Evolutionary conservation across 768 basidiomycete genomes (phyloP).

Genomic region (Suillus decipiens): DNA sequence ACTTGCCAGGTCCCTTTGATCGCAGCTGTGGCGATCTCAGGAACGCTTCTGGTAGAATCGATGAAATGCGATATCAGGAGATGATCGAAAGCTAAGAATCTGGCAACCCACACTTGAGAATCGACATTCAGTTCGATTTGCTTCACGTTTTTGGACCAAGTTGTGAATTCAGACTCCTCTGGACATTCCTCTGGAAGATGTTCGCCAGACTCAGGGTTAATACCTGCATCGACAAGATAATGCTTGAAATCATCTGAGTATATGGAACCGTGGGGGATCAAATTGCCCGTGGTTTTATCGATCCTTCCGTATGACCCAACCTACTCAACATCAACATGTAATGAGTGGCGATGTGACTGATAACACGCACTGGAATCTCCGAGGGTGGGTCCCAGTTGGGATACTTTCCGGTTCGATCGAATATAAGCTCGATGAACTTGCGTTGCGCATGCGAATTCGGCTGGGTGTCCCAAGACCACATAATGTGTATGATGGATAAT

Average conservation of each 20-base stretch:
- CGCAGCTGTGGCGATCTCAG: neutral
- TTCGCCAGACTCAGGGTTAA: neutral
- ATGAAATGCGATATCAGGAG: neutral
- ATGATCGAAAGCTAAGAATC: neutral
- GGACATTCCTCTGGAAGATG: constrained; percentile 1
- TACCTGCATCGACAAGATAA: neutral
- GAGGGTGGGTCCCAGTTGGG: constrained; percentile 6
- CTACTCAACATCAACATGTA: neutral
- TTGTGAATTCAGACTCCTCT: neutral
- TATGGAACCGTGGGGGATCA: neutral
- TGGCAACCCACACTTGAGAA: neutral
- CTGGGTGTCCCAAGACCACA: neutral
- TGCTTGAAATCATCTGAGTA: neutral
- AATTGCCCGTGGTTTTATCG: neutral
- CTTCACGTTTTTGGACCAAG: constrained; percentile 1
- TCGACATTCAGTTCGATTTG: neutral
- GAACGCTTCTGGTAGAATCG: neutral
- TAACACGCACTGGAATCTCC: neutral
- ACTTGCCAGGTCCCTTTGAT: constrained; percentile 2
- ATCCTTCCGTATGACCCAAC: constrained; percentile 4
- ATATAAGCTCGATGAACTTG: constrained; percentile 1
- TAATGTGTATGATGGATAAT: neutral
- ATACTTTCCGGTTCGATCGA: neutral
- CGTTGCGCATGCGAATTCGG: neutral
- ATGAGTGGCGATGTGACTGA: neutral